Base-by-base conservation (phyloP, 805 yeast genomes). In the Metschnikowia koreensis region DNA sequence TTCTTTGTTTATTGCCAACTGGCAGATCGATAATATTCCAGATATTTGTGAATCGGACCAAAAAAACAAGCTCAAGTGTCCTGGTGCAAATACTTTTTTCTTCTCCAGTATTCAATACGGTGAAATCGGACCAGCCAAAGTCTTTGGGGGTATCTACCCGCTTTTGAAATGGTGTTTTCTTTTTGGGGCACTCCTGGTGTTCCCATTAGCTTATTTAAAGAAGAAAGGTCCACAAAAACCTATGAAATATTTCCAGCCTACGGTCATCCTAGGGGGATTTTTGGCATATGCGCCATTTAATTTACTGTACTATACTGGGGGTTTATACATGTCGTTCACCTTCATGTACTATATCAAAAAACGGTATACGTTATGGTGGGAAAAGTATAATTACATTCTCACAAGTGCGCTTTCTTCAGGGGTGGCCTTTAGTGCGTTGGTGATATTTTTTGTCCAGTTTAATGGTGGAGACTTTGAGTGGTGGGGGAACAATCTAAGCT, bases 301-400 rank as follows among this genome's bases (percentile, higher is more conserved):
- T 60, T 59, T 81, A 50, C 69, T 72, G 66, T 73, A 71, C 57
- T 69, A 67, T 36, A 89, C 91, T 0, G 83, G 85, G 10, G 84
- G 89, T 48, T 77, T 87, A 60, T 75, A 75, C 60, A 52, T 81
- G 39, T 86, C 88, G 6, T 76, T 75, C 55, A 46, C 74, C 5
- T 86, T 85, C 70, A 82, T 82, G 70, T 82, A 76, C 66, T 73
- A 74, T 60, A 67, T 83, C 59, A 76, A 79, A 58, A 68, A 72
- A 53, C 69, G 73, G 58, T 79, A 79, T 64, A 62, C 76, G 44
- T 65, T 73, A 22, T 79, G 87, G 87, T 86, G 87, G 91, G 83
- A 84, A 39, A 86, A 84, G 65, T 86, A 86, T 66, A 85, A 84
- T 64, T 85, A 83, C 62, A 75, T 84, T 22, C 65, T 85, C 47